Conservation (phyloP, 208 protist species). For the Kentomonas sorsogonicus region DNA sequence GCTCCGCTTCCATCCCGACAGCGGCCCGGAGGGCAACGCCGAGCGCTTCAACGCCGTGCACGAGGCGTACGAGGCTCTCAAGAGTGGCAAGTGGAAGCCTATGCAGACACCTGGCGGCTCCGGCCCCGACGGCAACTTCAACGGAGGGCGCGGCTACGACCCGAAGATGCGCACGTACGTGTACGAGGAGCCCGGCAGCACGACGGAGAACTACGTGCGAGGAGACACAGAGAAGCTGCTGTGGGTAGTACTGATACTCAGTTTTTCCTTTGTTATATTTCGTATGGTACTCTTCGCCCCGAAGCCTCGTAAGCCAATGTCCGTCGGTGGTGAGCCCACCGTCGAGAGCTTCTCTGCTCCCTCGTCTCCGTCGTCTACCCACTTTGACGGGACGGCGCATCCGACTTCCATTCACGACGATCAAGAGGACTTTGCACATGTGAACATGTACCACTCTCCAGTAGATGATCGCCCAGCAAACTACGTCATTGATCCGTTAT, state of each 20-base stretch:
- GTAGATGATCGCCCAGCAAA: no score
- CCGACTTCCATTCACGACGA: no score
- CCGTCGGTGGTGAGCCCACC: no score
- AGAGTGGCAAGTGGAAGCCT: conserved; percentile 43
- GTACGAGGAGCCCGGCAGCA: conserved; percentile 76
- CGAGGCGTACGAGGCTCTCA: conserved; percentile 76
- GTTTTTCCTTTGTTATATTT: conserved; percentile 52
- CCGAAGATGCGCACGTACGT: conserved; percentile 63
- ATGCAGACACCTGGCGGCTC: conserved; percentile 13
- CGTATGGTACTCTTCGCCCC: no score
- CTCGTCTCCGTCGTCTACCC: no score
- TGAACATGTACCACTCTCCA: no score
- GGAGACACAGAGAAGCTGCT: conserved; percentile 45
- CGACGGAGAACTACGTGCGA: conserved; percentile 64
- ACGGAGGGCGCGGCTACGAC: conserved; percentile 31
- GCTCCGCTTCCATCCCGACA: conserved; percentile 72
- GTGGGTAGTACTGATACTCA: conserved; percentile 43
- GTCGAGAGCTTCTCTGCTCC: no score
- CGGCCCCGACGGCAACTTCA: neutral
- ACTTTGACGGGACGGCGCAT: no score
- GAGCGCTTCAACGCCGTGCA: conserved; percentile 73
- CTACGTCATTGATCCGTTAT: no score
- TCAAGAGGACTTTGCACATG: no score
- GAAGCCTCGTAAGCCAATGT: no score
- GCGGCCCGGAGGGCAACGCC: conserved; percentile 59